These are phyloP conservation scores for Sinapis alba DNA, from an alignment of 441 rosid genomes.

Conservation along the genomic window DNA sequence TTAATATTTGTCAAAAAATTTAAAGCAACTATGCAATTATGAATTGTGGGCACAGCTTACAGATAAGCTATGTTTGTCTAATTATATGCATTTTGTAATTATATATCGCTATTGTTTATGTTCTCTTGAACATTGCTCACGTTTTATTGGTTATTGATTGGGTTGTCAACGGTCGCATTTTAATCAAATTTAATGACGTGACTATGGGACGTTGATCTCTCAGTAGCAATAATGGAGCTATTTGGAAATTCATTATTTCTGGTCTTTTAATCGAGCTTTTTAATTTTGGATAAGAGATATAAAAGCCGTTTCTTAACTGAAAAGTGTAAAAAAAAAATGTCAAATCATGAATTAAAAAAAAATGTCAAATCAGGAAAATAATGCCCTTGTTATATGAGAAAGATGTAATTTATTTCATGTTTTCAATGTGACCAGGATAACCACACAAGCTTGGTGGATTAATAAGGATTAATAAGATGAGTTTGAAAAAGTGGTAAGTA, in stretches of 20 bases:
- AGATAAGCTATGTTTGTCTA: background rate
- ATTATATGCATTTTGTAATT: background rate
- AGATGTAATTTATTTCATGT: background rate
- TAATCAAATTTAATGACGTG: conserved; percentile 11
- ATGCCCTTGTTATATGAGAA: background rate
- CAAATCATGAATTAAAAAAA: too few relatives aligned
- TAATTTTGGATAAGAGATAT: too few relatives aligned
- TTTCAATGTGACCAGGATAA: background rate
- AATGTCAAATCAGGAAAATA: too few relatives aligned
- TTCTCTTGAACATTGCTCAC: conserved; percentile 15
- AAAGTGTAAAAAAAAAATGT: too few relatives aligned
- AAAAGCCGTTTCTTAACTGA: too few relatives aligned
- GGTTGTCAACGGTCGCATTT: conserved; percentile 26
- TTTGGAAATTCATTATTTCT: too few relatives aligned
- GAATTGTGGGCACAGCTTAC: conserved; percentile 15
- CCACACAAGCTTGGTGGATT: too few relatives aligned
- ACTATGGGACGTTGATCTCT: conserved; percentile 1
- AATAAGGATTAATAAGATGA: too few relatives aligned
- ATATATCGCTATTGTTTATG: background rate
- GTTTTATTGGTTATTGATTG: conserved; percentile 12
- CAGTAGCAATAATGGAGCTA: conserved; percentile 5
- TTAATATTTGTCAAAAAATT: background rate
- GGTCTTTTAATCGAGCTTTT: too few relatives aligned
- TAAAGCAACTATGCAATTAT: background rate
- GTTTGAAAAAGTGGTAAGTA: too few relatives aligned